Evolutionary conservation across 2,329 filamentous ascomycete genomes (phyloP), one percentile per base, ranked within the genome.

Genomic region (Phaeosphaeriaceae sp.): DNA sequence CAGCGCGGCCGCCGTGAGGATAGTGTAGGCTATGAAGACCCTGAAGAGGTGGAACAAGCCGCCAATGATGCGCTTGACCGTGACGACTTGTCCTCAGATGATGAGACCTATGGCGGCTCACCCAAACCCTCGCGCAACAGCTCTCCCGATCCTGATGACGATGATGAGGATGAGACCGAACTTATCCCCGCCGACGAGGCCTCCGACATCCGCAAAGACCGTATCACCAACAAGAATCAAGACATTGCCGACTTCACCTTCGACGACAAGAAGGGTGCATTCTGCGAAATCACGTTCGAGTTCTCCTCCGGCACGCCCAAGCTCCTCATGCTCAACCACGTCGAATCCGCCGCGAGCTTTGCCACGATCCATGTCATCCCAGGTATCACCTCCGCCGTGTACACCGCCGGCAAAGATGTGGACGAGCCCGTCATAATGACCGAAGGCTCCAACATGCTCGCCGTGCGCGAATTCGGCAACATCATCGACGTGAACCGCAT

Each of bases 251-350:
- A 84, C 44, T 97, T 97, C 83, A 85, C 86, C 65, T 96, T 93
- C 75, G 91, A 97, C 76, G 88, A 92, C 68, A 83, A 83, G 56
- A 81, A 81, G 19, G 93, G 92, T 63, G 85, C 85, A 42, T 91
- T 88, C 82, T 96, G 92, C 78, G 86, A 89, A 64, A 87, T 98
- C 71, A 91, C 90, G 17, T 86, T 98, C 58, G 92, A 89, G 78
- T 97, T 96, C 75, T 88, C 91, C 62, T 86, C 89, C 44, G 82
- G 86, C 45, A 90, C 90, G 15, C 91, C 94, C 63, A 99, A 99
- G 81, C 85, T 99, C 48, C 86, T 99, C 58, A 95, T 99, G 86
- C 88, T 98, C 57, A 91, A 91, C 70, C 84, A 98, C 57, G 91
- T 98, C 54, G 93, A 98, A 77, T 85, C 88, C 17, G 91, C 91